Evolutionary conservation across 2,329 filamentous ascomycete genomes (phyloP).

Genomic region (Meredithiella fracta): DNA sequence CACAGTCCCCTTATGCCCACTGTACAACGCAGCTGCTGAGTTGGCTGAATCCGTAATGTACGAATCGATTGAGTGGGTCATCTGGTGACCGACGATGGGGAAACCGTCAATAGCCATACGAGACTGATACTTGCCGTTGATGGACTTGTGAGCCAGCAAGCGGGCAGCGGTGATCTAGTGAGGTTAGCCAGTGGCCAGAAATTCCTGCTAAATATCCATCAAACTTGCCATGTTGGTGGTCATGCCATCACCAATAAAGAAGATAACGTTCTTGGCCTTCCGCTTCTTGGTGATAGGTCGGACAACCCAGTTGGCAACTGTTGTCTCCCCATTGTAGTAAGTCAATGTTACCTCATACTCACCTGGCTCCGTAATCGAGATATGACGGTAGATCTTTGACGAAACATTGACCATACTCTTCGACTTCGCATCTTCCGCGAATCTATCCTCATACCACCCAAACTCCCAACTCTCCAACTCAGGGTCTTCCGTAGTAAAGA

Average conservation of each 20-base stretch:
- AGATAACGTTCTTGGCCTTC: constrained; percentile 69
- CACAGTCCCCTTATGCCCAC: constrained; percentile 68
- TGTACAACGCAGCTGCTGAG: constrained; percentile 65
- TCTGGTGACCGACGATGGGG: constrained; percentile 72
- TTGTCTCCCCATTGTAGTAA: constrained; percentile 58
- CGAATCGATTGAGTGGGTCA: constrained; percentile 71
- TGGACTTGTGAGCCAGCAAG: constrained; percentile 61
- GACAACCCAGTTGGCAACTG: constrained; percentile 61
- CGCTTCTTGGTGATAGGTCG: constrained; percentile 51
- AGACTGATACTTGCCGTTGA: constrained; percentile 72
- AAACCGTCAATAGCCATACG: constrained; percentile 66
- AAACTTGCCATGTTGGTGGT: constrained; percentile 49
- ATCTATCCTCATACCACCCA: constrained; percentile 72
- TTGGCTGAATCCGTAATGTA: constrained; percentile 83
- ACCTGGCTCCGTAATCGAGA: constrained; percentile 63
- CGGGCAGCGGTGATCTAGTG: constrained; percentile 54
- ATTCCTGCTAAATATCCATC: not conserved
- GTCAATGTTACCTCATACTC: constrained; percentile 59
- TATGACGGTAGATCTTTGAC: constrained; percentile 58
- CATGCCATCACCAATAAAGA: constrained; percentile 65
- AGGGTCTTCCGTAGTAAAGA: constrained; percentile 55
- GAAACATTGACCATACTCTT: constrained; percentile 65
- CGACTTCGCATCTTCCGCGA: constrained; percentile 52
- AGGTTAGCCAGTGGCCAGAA: not conserved
- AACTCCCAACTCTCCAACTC: constrained; percentile 68